These are phyloP conservation scores for Aspergillus sclerotiicarbonarius DNA, from an alignment of 495 filamentous ascomycete species.

Conservation along the genomic window DNA sequence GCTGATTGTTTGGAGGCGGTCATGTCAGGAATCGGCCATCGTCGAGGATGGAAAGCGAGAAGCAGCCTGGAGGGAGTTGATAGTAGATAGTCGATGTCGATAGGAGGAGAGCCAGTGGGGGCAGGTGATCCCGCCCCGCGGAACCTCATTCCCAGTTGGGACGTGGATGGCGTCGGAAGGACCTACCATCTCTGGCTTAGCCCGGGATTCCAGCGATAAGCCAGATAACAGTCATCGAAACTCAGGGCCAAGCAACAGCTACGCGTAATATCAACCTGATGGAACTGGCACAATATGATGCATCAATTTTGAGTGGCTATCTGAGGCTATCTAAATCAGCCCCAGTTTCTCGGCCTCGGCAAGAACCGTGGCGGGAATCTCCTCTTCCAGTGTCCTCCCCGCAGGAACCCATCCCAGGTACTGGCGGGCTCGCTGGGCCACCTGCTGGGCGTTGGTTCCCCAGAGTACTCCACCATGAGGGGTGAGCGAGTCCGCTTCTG, in stretches of 20 bases:
- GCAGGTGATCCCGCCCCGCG: not conserved
- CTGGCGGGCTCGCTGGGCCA: constrained; percentile 54
- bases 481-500: constrained; percentile 25
- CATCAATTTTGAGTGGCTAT: too few species aligned
- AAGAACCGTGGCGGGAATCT: constrained; percentile 45
- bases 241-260: not conserved
- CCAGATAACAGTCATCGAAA: not conserved
- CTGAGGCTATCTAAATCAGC: not conserved
- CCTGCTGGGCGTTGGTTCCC: constrained; percentile 56
- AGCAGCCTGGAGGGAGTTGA: not conserved
- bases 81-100: not conserved
- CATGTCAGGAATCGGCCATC: constrained; percentile 14
- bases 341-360: constrained; percentile 33
- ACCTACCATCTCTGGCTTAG: not conserved
- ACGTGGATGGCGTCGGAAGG: not conserved
- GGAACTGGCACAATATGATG: too few species aligned
- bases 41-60: not conserved
- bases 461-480: constrained; percentile 29
- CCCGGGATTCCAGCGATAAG: not conserved
- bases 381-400: constrained; percentile 44
- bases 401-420: constrained; percentile 57
- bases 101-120: not conserved
- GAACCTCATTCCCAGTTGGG: not conserved
- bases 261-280: not conserved
- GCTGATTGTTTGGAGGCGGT: constrained; percentile 17